Conservation (phyloP, 805 yeast species). For the Candida boleticola region DNA sequence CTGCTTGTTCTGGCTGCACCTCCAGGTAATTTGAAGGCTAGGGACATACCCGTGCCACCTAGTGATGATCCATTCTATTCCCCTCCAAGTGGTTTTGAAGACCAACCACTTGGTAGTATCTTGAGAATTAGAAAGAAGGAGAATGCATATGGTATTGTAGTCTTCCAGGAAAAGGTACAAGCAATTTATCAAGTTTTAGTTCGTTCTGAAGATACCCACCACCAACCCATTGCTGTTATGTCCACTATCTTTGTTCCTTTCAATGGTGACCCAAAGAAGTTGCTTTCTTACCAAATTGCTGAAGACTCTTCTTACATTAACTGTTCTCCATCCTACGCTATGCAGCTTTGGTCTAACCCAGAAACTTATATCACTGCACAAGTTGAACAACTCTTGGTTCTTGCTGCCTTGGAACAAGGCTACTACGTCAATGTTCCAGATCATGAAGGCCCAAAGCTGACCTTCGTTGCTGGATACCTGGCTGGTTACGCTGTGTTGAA, state of each 20-base stretch:
- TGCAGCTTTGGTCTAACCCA: slow-evolving; percentile 11
- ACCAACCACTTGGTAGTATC: slow-evolving; percentile 20
- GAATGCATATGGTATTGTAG: slow-evolving; percentile 14
- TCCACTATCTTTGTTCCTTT: slow-evolving; percentile 21
- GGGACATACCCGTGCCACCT: not conserved
- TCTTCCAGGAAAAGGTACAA: slow-evolving; percentile 15
- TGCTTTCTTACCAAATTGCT: slow-evolving; percentile 21
- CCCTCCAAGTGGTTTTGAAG: slow-evolving; percentile 21
- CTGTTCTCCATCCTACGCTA: slow-evolving; percentile 22
- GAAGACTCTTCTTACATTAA: slow-evolving; percentile 17
- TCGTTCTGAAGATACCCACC: slow-evolving; percentile 19
- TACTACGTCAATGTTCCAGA: slow-evolving; percentile 34
- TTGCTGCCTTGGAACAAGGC: slow-evolving; percentile 23
- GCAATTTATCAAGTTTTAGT: slow-evolving; percentile 24
- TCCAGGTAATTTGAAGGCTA: not conserved
- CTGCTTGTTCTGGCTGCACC: not conserved
- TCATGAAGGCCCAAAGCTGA: slow-evolving; percentile 32
- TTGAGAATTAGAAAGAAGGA: slow-evolving; percentile 21
- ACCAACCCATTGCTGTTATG: slow-evolving; percentile 16
- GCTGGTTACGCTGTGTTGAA: slow-evolving; percentile 32
- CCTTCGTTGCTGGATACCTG: slow-evolving; percentile 29
- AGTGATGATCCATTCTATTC: slow-evolving; percentile 18
- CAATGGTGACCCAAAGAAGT: slow-evolving; percentile 20
- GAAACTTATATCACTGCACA: slow-evolving; percentile 12
- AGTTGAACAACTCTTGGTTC: slow-evolving; percentile 10